These are phyloP conservation scores for Pythium plurisporium DNA, from an alignment of 352 stramenopile species.

Conservation along the genomic window DNA sequence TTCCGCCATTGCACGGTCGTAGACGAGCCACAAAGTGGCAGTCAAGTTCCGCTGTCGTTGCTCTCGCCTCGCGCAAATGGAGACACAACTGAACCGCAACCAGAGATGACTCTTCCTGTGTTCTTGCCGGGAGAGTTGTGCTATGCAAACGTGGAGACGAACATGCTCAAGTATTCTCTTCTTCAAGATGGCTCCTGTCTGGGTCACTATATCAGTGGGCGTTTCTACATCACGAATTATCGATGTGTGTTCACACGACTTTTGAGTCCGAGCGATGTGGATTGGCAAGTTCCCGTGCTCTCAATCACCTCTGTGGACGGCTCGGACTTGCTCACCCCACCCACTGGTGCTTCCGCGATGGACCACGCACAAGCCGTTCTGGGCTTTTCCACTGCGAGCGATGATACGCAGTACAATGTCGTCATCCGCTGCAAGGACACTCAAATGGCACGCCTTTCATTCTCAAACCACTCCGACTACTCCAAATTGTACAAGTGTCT, in stretches of 20 bases:
- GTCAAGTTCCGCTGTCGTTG: conserved; percentile 17
- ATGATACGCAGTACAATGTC: conserved; percentile 51
- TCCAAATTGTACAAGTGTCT: conserved; percentile 75
- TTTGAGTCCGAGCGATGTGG: conserved; percentile 42
- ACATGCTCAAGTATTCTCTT: conserved; percentile 52
- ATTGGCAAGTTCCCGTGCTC: conserved; percentile 76
- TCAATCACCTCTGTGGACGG: conserved; percentile 69
- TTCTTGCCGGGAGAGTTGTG: conserved; percentile 75
- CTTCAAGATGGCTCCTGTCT: conserved; percentile 64
- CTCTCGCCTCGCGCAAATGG: conserved; percentile 10
- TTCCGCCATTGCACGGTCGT: conserved; percentile 48
- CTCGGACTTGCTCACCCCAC: conserved; percentile 30
- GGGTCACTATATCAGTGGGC: conserved; percentile 66
- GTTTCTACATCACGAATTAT: conserved; percentile 83
- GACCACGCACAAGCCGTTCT: conserved; percentile 62
- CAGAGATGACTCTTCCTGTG: conserved; percentile 18
- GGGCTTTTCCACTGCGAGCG: conserved; percentile 35
- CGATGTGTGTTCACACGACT: conserved; percentile 71
- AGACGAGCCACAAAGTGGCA: conserved; percentile 4
- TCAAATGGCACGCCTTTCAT: conserved; percentile 60
- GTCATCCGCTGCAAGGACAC: conserved; percentile 80
- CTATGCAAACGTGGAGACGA: conserved; percentile 75
- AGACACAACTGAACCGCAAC: neutral
- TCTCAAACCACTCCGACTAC: conserved; percentile 71
- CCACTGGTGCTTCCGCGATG: conserved; percentile 26